Conservation (phyloP, 805 yeast species). For the Lipomyces anomalus region DNA sequence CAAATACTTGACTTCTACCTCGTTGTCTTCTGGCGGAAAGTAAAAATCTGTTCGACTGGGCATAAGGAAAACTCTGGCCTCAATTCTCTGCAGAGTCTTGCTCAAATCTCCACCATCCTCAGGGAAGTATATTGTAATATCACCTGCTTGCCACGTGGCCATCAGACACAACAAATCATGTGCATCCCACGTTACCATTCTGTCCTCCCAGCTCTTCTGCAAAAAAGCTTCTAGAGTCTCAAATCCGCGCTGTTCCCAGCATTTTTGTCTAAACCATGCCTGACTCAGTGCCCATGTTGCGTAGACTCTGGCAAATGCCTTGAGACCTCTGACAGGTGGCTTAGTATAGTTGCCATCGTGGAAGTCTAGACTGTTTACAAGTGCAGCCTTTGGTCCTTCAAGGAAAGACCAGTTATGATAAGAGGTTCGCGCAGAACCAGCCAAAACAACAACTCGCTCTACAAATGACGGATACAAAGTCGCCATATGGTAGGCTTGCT, state of each 20-base stretch:
- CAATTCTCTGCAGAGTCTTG: slow-evolving; percentile 17
- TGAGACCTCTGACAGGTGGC: slow-evolving; percentile 16
- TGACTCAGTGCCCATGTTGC: slow-evolving; percentile 24
- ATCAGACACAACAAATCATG: slow-evolving; percentile 21
- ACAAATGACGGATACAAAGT: slow-evolving; percentile 21
- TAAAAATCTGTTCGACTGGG: slow-evolving; percentile 21
- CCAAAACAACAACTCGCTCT: slow-evolving; percentile 20
- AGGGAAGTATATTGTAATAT: slow-evolving; percentile 18
- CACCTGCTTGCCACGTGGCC: slow-evolving; percentile 25
- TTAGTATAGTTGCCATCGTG: slow-evolving; percentile 17
- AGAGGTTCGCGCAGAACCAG: slow-evolving; percentile 24
- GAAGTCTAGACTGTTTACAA: slow-evolving; percentile 20
- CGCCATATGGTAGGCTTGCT: slow-evolving; percentile 24
- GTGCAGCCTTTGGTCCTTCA: slow-evolving; percentile 21
- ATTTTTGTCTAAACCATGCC: slow-evolving; percentile 24
- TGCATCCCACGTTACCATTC: slow-evolving; percentile 22
- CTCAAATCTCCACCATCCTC: slow-evolving; percentile 22
- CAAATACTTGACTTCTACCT: slow-evolving; percentile 18
- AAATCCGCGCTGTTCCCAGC: slow-evolving; percentile 21
- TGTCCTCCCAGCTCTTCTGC: slow-evolving; percentile 20
- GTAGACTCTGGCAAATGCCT: slow-evolving; percentile 25
- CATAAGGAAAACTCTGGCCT: slow-evolving; percentile 21
- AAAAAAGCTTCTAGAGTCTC: slow-evolving; percentile 21
- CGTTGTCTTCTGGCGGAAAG: slow-evolving; percentile 22
- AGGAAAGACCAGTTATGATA: slow-evolving; percentile 23